These are phyloP conservation scores for Lachancea dasiensis DNA, from an alignment of 805 yeast species.

Conservation along the genomic window DNA sequence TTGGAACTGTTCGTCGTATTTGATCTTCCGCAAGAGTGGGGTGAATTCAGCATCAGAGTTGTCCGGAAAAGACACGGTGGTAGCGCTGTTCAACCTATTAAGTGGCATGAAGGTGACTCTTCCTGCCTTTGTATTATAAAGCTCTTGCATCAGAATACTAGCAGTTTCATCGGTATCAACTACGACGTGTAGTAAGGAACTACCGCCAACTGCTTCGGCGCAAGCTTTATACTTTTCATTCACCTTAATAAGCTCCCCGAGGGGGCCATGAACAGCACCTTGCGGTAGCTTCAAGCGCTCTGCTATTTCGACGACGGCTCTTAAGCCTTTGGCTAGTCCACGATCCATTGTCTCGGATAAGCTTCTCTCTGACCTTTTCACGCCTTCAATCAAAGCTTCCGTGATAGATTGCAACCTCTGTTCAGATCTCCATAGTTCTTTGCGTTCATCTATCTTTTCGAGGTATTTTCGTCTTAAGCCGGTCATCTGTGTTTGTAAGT, in stretches of 20 bases:
- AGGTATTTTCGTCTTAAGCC: constrained; percentile 37
- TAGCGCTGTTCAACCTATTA: constrained; percentile 48
- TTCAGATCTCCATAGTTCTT: constrained; percentile 73
- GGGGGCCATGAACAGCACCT: constrained; percentile 70
- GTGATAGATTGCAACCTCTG: constrained; percentile 52
- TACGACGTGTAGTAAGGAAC: constrained; percentile 77
- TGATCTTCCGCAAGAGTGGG: constrained; percentile 72
- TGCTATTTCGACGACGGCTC: constrained; percentile 60
- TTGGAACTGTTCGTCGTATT: constrained; percentile 48
- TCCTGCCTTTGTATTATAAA: constrained; percentile 65
- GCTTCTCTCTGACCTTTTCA: constrained; percentile 49
- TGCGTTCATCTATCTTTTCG: constrained; percentile 57
- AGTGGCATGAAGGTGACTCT: constrained; percentile 89
- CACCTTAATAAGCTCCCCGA: constrained; percentile 77
- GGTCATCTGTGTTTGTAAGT: constrained; percentile 27
- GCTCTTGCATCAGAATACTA: constrained; percentile 65
- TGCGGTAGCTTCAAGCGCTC: constrained; percentile 46
- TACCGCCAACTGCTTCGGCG: constrained; percentile 85
- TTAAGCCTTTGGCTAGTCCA: constrained; percentile 60
- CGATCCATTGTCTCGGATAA: constrained; percentile 74
- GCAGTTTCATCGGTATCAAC: constrained; percentile 88
- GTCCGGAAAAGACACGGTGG: constrained; percentile 50
- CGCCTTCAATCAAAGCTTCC: constrained; percentile 50
- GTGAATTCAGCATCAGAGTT: constrained; percentile 52
- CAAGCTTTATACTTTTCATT: constrained; percentile 80